phyloP scores from a whole-genome alignment of 139 green algal genomes.

The Dunaliella primolecta region DNA sequence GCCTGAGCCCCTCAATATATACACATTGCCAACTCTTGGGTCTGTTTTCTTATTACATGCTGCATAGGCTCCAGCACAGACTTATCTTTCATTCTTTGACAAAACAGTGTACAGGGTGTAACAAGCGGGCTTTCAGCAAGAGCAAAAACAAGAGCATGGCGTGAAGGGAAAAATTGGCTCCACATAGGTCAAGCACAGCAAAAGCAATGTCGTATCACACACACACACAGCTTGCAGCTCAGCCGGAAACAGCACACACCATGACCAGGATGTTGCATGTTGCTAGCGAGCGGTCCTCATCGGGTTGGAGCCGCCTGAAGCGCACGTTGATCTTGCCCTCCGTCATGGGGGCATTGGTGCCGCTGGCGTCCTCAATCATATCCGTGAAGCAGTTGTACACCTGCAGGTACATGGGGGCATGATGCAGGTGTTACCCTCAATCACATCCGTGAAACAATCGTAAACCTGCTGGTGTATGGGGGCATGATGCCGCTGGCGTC shows the following conservation, averaged over 20 bases:
- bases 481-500: conserved; percentile 40
- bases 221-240: too few species aligned
- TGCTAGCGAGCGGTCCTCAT: conserved; percentile 52
- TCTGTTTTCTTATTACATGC: too few species aligned
- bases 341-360: conserved; percentile 23
- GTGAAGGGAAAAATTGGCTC: too few species aligned
- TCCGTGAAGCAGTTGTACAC: conserved; percentile 66
- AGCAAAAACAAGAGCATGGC: too few species aligned
- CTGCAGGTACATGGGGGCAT: conserved; percentile 33
- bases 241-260: conserved; percentile 7
- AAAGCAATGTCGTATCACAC: too few species aligned
- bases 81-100: too few species aligned
- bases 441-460: conserved; percentile 64
- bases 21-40: too few species aligned
- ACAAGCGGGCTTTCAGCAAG: too few species aligned
- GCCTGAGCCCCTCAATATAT: too few species aligned
- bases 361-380: conserved; percentile 59
- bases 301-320: conserved; percentile 50
- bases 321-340: conserved; percentile 57
- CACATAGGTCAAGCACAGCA: too few species aligned
- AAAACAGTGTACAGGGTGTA: too few species aligned
- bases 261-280: conserved; percentile 64
- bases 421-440: conserved; percentile 50
- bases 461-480: conserved; percentile 51
- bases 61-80: too few species aligned